Base-by-base conservation (phyloP, 2,329 filamentous ascomycete genomes). In the Fonsecaea multimorphosa region DNA sequence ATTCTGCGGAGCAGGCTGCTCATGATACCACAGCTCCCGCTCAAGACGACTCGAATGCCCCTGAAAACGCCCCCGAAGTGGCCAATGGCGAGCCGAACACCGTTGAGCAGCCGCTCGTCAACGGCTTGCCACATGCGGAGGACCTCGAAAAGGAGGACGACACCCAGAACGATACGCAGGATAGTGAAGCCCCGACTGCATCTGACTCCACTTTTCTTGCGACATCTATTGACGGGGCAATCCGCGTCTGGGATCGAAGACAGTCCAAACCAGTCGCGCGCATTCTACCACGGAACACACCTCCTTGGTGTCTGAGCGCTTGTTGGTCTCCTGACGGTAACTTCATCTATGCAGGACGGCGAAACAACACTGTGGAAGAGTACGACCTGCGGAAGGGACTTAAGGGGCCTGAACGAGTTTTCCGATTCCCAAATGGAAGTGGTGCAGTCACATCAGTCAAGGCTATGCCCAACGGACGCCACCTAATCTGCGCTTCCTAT, bases 321-420 rank as follows among this genome's bases (percentile, higher is more conserved):
- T 97, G 93, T 80, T 99, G 95, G 95, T 94, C 91, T 61, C 93
- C 93, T 0, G 91, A 97, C 76, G 95, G 95, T 14, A 98, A 98
- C 78, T 92, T 87, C 78, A 93, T 99, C 73, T 99, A 97, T 78
- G 93, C 91, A 0, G 95, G 95, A 0, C 85, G 95, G 31, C 85
- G 95, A 64, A 98, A 98, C 77, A 87, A 92, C 58, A 96, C 92
- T 0, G 95, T 99, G 0, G 95, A 99, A 72, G 95, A 99, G 78
- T 99, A 91, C 78, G 92, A 88, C 73, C 83, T 99, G 19, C 92
- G 95, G 76, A 92, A 93, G 73, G 85, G 89, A 0, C 84, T 92
- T 1, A 90, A 90, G 79, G 85, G 87, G 69, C 89, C 93, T 0
- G 87, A 91, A 72, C 86, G 95, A 36, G 87, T 88, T 0, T 91